phyloP scores from a whole-genome alignment of 139 green algal species.

The Asterochloris erici region DNA sequence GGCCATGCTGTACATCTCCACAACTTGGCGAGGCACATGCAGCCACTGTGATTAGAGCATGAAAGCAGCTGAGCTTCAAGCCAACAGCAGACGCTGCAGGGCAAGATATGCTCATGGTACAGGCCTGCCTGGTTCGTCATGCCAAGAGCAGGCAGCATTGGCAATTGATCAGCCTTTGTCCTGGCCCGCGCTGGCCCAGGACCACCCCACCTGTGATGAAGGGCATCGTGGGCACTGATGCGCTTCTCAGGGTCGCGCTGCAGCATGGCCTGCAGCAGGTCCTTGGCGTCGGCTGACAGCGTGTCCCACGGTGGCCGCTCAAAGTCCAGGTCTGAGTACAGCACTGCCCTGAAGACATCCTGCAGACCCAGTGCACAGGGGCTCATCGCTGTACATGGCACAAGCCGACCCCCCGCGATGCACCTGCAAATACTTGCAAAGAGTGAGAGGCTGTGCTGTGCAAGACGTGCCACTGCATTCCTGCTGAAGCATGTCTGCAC shows the following conservation, averaged over 20 bases:
- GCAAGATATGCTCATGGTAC: too few species aligned
- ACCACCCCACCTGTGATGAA: conserved; percentile 53
- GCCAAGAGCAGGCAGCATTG: background rate
- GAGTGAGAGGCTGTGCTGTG: too few species aligned
- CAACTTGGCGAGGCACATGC: too few species aligned
- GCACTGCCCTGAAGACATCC: conserved; percentile 62
- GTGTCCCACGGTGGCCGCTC: conserved; percentile 50
- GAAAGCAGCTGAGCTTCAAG: too few species aligned
- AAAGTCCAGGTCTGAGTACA: conserved; percentile 73
- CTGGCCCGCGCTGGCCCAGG: background rate
- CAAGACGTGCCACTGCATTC: too few species aligned
- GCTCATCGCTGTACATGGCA: background rate
- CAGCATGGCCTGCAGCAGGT: conserved; percentile 41
- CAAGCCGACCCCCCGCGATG: too few species aligned
- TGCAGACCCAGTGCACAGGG: conserved; percentile 11
- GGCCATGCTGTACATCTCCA: too few species aligned
- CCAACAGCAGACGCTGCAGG: too few species aligned
- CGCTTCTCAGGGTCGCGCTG: conserved; percentile 39
- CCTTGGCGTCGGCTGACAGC: conserved; percentile 22
- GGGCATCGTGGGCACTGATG: conserved; percentile 45
- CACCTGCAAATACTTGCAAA: too few species aligned
- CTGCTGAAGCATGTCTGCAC: too few species aligned
- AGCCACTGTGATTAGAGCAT: too few species aligned
- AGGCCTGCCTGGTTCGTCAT: background rate
- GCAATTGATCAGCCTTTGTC: background rate